These are phyloP conservation scores for Huntiella moniliformis DNA, from an alignment of 2,329 filamentous ascomycete species.

Conservation along the genomic window DNA sequence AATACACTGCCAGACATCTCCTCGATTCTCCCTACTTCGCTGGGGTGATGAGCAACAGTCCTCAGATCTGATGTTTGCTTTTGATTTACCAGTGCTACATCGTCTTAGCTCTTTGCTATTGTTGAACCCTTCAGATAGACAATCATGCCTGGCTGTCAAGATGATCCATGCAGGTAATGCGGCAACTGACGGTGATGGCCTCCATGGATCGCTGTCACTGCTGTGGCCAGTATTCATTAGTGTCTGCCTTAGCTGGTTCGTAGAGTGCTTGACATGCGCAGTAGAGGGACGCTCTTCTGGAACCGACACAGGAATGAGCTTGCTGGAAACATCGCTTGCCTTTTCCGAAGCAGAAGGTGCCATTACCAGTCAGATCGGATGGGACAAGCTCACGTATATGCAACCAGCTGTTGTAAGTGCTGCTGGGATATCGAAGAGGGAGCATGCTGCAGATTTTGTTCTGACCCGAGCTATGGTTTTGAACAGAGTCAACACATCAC, in stretches of 20 bases:
- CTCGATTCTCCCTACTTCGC: constrained; percentile 48
- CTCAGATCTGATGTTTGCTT: constrained; percentile 50
- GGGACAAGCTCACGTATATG: constrained; percentile 28
- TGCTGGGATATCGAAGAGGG: background rate
- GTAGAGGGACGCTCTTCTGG: constrained; percentile 64
- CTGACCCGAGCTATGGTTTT: constrained; percentile 49
- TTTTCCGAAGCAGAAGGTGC: constrained; percentile 91
- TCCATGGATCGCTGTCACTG: constrained; percentile 59
- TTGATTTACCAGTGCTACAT: constrained; percentile 52
- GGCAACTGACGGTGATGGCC: constrained; percentile 24
- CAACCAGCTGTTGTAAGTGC: constrained; percentile 15
- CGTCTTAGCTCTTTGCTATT: constrained; percentile 52
- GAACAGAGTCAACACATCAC: constrained; percentile 66
- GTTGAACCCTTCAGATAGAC: constrained; percentile 52
- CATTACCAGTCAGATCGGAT: constrained; percentile 59
- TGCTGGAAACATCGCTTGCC: constrained; percentile 88
- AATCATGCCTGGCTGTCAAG: constrained; percentile 54
- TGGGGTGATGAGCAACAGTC: constrained; percentile 49
- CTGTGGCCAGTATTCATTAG: constrained; percentile 60
- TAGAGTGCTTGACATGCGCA: constrained; percentile 75
- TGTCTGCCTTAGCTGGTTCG: constrained; percentile 58
- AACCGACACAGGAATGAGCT: constrained; percentile 84
- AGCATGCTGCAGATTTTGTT: constrained; percentile 4
- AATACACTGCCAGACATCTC: constrained; percentile 79
- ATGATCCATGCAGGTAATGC: constrained; percentile 40